Evolutionary conservation across 148 eudicot species (phyloP), one percentile per base, ranked within the genome.

Genomic region (Simmondsia chinensis): DNA sequence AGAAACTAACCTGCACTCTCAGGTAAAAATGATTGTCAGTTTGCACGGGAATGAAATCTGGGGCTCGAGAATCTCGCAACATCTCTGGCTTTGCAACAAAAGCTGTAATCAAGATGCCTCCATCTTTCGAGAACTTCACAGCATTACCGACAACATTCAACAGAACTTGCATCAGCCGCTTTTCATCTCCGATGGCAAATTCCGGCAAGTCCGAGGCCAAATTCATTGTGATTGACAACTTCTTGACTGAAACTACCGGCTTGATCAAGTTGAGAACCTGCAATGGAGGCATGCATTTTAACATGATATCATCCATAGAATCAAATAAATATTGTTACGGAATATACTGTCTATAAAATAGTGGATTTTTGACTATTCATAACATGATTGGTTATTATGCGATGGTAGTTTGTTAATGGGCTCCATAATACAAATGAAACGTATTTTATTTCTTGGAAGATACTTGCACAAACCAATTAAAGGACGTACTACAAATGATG

Each of bases 101-200:
- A 45, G 77, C 87, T n/a, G 68, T 39, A 34, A 84, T 61, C 12
- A 82, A 61, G 53, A 89, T 65, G 61, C 76, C 68, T 47, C 97
- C 97, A 41, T 80, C 94, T 62, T 80, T 88, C 0, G 97, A 59
- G 50, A 89, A 89, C 59, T 89, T 89, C 43, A 84, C 77, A 36
- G 97, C 94, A 71, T 89, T 89, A 17, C 94, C 97, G 60, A 76
- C 60, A 46, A 84, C 53, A 72, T 89, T 83, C 39, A 89, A 62
- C 13, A 89, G 52, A 27, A 80, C 55, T 78, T 89, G 97, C 82
- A 81, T 73, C 30, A 89, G 70, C 39, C 97, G 71, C 47, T 84
- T 80, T 54, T 83, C 91, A 75, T 89, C 97, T 27, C 97, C 94
- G 38, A 83, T 45, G 17, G 84, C 87, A 62, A 56, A 71, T 42